These are phyloP conservation scores for Abrus pulchellus DNA, from an alignment of 306 rosid genomes.

Conservation along the genomic window DNA sequence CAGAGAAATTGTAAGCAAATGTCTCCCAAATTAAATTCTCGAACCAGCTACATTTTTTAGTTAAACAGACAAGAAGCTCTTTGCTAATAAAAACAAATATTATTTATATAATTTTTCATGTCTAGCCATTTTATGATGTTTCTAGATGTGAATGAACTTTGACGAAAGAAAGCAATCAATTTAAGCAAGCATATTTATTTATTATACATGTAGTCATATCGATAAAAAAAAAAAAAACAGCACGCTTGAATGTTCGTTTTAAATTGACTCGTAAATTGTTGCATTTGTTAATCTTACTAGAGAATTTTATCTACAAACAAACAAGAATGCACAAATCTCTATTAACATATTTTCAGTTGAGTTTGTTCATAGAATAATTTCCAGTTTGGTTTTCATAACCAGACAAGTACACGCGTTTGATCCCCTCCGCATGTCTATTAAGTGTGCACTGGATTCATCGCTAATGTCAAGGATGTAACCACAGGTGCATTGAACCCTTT, in stretches of 20 bases:
- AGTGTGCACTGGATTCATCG: constrained; percentile 11
- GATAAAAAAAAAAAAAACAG: too few relatives aligned
- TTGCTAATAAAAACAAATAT: not conserved
- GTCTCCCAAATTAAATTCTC: not conserved
- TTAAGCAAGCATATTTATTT: not conserved
- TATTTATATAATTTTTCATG: not conserved
- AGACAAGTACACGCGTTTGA: not conserved
- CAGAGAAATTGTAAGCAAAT: not conserved
- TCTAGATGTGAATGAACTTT: too few relatives aligned
- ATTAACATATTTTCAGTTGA: too few relatives aligned
- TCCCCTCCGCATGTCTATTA: not conserved
- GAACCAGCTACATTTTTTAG: not conserved
- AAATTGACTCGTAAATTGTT: not conserved
- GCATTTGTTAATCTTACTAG: not conserved
- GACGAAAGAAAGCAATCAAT: too few relatives aligned
- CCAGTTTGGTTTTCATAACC: not conserved
- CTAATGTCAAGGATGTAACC: constrained; percentile 10
- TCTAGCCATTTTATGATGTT: too few relatives aligned
- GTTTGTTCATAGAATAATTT: not conserved
- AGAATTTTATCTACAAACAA: not conserved
- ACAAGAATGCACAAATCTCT: not conserved
- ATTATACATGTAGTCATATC: not conserved
- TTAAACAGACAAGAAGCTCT: not conserved
- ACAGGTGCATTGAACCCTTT: not conserved
- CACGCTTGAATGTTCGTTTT: not conserved